Conservation (phyloP, 2,329 filamentous ascomycete species). For the Aspergillus floridensis region DNA sequence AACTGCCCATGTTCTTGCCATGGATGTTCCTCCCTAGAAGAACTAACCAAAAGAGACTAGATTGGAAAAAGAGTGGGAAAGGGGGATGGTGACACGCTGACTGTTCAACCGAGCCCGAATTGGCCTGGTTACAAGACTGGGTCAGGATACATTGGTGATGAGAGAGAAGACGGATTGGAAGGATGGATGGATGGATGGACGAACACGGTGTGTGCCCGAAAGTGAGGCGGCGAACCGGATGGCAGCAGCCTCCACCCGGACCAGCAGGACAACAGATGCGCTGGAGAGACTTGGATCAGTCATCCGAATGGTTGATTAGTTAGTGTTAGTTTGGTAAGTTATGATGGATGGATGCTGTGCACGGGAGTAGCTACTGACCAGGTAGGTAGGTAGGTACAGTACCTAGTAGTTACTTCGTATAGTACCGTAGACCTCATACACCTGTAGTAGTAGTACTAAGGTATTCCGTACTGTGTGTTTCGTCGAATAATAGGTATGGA, state of each 20-base stretch:
- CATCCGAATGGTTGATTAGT: constrained; percentile 3
- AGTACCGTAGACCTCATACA: too few relatives aligned
- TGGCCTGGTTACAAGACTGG: constrained; percentile 2
- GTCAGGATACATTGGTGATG: constrained; percentile 1
- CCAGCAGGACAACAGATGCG: constrained; percentile 17
- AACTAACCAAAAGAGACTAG: neutral
- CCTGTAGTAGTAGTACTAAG: too few relatives aligned
- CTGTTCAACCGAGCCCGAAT: constrained; percentile 9
- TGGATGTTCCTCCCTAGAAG: neutral
- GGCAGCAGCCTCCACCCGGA: constrained; percentile 22
- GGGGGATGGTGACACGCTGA: constrained; percentile 12
- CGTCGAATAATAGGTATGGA: neutral
- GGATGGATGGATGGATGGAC: constrained; percentile 7
- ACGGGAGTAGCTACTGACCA: neutral
- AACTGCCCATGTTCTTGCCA: neutral
- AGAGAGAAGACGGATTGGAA: neutral
- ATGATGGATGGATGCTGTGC: constrained; percentile 2
- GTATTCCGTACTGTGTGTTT: too few relatives aligned
- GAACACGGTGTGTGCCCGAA: constrained; percentile 19
- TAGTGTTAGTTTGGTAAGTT: neutral
- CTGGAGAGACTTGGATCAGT: constrained; percentile 12
- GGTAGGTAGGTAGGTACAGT: neutral
- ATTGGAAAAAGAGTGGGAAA: neutral
- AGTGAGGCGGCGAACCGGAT: constrained; percentile 43
- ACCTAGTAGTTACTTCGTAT: too few relatives aligned